Base-by-base conservation (phyloP, 1,284 basidiomycete species). In the Peniophora sp. region DNA sequence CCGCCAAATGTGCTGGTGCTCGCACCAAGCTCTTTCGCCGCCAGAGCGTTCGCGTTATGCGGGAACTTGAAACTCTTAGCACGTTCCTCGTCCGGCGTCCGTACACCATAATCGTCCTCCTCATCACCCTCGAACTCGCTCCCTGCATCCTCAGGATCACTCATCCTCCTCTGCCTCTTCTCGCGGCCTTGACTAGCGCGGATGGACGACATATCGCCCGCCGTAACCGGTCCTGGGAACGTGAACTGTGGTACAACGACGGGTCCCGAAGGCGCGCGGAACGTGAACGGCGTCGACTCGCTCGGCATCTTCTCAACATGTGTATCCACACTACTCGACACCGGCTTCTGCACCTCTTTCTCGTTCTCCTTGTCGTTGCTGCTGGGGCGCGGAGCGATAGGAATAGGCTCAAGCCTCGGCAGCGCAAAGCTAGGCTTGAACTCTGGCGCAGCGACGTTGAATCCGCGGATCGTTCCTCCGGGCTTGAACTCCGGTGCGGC, bases 401-500 rank as follows among this genome's bases (percentile, higher is more conserved):
- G 27, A 6, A 32, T 32, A 32, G 27, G 27, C 6, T 32, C 27
- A 5, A 32, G 27, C 27, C 27, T 32, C 5, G 27, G 27, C 27
- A 32, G 27, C 27, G 27, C 27, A 32, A 32, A 32, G 27, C 27
- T 32, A 32, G 88, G 88, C 62, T 83, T 89, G 67, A 91, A 91
- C 63, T 89, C 89, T 17, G 74, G 76, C 2, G 88, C 89, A 24
- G 81, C 74, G 6, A 79, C 81, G 61, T 32, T 32, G 12, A 32
- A 32, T 12, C 27, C 27, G 27, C 27, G 27, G 27, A 32, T 32
- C 27, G 27, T 32, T 5, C 27, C 27, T 12, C 5, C 27, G 27
- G 88, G 88, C 62, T 83, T 89, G 67, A 91, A 91, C 63, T 89
- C 89, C n/a, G 74, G 76, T 2, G 88, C 89, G 24, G 81, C 74